Evolutionary conservation across 108 stramenopile genomes (phyloP).

Genomic region (Cyclotella choctawhatcheeana): DNA sequence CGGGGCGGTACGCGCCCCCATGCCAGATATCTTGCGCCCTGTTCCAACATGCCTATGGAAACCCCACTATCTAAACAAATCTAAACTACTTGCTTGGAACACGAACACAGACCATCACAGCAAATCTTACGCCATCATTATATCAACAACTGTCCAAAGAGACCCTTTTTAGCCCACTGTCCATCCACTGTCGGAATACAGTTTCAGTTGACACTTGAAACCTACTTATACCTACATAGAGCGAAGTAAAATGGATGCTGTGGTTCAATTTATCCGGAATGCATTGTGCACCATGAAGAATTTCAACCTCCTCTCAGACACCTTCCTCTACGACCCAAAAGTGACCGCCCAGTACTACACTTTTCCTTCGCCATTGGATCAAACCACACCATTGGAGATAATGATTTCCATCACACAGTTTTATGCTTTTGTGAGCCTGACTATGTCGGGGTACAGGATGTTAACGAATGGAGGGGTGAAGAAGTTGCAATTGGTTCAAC

Average conservation of each 20-base stretch:
- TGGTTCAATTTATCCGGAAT: conserved; percentile 87
- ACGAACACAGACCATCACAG: no score
- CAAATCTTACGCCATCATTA: no score
- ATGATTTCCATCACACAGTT: conserved; percentile 78
- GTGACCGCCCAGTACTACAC: conserved; percentile 55
- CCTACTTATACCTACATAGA: no score
- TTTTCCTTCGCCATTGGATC: conserved; percentile 65
- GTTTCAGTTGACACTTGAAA: no score
- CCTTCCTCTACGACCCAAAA: conserved; percentile 68
- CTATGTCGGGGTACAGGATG: conserved; percentile 60
- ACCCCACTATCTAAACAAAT: no score
- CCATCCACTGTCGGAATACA: no score
- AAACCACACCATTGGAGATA: conserved; percentile 87
- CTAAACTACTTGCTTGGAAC: no score
- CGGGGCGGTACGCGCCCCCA: no score
- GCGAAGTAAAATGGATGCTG: conserved; percentile 72
- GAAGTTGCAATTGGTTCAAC: conserved; percentile 61
- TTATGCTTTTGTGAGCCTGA: conserved; percentile 66
- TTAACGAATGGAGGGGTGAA: conserved; percentile 43
- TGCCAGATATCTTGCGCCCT: no score
- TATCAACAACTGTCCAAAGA: no score
- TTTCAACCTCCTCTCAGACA: conserved; percentile 55
- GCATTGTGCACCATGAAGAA: conserved; percentile 85
- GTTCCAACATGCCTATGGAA: no score
- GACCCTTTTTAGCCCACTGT: no score